Percentiles rank a stretch among this genome's conserved stretches.
These are phyloP conservation scores for Lagenidium giganteum DNA, from an alignment of 352 stramenopile species.

Conservation along the genomic window DNA sequence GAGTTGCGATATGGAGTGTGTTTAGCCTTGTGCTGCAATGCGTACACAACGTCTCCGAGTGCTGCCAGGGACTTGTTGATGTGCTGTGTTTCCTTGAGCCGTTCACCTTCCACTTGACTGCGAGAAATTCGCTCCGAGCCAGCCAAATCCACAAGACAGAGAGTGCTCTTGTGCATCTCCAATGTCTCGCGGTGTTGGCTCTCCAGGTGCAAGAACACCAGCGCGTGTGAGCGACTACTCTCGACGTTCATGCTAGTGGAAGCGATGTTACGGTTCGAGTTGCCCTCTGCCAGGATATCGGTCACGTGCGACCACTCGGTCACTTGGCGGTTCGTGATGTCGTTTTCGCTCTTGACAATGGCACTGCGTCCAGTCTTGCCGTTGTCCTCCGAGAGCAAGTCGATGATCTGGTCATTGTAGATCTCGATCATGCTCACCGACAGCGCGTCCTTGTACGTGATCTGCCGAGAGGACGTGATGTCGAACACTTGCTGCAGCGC, in stretches of 20 bases:
- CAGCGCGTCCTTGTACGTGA: conserved; percentile 47
- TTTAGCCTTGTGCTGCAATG: conserved; percentile 81
- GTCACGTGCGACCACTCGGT: conserved; percentile 45
- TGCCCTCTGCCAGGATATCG: conserved; percentile 50
- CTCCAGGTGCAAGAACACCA: conserved; percentile 59
- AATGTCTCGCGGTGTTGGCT: conserved; percentile 48
- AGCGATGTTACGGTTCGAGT: conserved; percentile 63
- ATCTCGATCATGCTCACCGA: conserved; percentile 96
- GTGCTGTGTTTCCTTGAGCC: conserved; percentile 93
- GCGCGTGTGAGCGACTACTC: conserved; percentile 68
- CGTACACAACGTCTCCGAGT: conserved; percentile 95
- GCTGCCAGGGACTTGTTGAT: conserved; percentile 97
- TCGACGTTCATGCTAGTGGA: conserved; percentile 74
- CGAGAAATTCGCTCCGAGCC: conserved; percentile 90
- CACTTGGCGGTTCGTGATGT: conserved; percentile 43
- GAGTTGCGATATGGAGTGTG: conserved; percentile 92
- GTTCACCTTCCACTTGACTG: conserved; percentile 62
- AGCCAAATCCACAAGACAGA: conserved; percentile 97
- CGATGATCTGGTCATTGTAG: conserved; percentile 89
- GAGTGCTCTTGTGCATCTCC: conserved; percentile 64
- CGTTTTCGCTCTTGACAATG: conserved; percentile 49
- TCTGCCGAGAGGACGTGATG: conserved; percentile 50
- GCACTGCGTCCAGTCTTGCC: conserved; percentile 24
- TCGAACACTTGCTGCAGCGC: conserved; percentile 93
- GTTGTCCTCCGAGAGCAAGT: conserved; percentile 72